phyloP scores from a whole-genome alignment of 2,329 filamentous ascomycete species.

The Coccinonectria pachysandricola region DNA sequence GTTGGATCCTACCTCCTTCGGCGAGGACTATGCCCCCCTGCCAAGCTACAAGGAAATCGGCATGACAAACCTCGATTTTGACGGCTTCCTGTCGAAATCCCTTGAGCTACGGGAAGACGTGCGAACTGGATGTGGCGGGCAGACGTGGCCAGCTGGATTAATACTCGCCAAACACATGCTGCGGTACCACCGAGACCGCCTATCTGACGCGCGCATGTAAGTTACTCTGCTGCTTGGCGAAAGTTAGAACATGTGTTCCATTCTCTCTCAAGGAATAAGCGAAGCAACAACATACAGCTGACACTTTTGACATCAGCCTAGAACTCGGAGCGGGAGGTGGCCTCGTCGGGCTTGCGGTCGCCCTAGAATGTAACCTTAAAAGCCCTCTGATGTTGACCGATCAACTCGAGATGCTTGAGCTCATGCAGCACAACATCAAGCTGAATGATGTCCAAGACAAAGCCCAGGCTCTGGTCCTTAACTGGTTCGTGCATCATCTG shows the following conservation, averaged over 20 bases:
- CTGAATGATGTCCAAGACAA: constrained; percentile 60
- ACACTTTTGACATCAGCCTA: constrained; percentile 57
- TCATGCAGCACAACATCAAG: constrained; percentile 82
- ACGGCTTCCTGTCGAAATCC: constrained; percentile 58
- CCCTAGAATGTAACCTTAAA: constrained; percentile 42
- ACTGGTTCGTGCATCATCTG: constrained; percentile 66
- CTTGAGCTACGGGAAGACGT: constrained; percentile 79
- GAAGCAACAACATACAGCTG: too few relatives aligned
- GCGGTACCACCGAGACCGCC: constrained; percentile 53
- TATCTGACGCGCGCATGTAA: constrained; percentile 63
- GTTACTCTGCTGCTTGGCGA: constrained; percentile 4
- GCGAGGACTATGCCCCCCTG: constrained; percentile 47
- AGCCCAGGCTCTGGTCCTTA: constrained; percentile 61
- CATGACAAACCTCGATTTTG: constrained; percentile 51
- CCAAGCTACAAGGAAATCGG: constrained; percentile 46
- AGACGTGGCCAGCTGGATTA: constrained; percentile 91
- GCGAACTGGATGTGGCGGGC: constrained; percentile 78
- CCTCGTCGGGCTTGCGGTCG: constrained; percentile 61
- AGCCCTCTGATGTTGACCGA: constrained; percentile 70
- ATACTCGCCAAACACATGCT: constrained; percentile 80
- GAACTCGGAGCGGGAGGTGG: constrained; percentile 90
- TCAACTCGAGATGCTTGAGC: constrained; percentile 69
- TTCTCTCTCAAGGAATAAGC: too few relatives aligned
- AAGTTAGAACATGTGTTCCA: too few relatives aligned
- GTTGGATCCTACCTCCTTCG: constrained; percentile 40